These are phyloP conservation scores for Lodderomyces pseudojiufengensis DNA, from an alignment of 1,139 yeast genomes.

Conservation along the genomic window DNA sequence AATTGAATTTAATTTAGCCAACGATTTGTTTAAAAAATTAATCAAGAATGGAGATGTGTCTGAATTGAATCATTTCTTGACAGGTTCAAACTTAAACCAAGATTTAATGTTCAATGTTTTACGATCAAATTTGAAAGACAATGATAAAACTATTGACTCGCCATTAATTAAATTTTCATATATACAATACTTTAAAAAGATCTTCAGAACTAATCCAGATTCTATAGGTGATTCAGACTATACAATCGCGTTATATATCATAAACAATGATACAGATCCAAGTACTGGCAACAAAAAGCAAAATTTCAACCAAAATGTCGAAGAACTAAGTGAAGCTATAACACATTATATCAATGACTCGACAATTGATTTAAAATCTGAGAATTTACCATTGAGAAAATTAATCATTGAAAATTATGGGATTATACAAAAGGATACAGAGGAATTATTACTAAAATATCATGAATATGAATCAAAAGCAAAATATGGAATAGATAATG, in stretches of 20 bases:
- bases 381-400: constrained; percentile 25
- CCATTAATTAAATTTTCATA: constrained; percentile 10
- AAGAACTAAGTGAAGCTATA: constrained; percentile 4
- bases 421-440: constrained; percentile 27
- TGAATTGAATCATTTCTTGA: no score
- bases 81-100: no score
- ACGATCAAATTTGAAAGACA: no score
- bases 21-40: no score
- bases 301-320: constrained; percentile 1
- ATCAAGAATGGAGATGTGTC: no score
- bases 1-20: neutral
- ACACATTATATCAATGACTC: constrained; percentile 7
- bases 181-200: constrained; percentile 10
- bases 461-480: constrained; percentile 37
- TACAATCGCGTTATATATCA: constrained; percentile 8
- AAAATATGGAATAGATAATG: constrained; percentile 32
- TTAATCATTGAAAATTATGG: constrained; percentile 37
- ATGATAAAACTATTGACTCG: no score
- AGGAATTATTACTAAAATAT: constrained; percentile 26
- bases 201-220: constrained; percentile 9
- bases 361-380: constrained; percentile 26
- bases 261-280: constrained; percentile 5
- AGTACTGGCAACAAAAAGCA: neutral
- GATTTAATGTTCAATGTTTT: no score
- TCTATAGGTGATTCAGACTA: constrained; percentile 2